Conservation (phyloP, 202 grass and related monocot genomes). For the Hordeum pubiflorum region DNA sequence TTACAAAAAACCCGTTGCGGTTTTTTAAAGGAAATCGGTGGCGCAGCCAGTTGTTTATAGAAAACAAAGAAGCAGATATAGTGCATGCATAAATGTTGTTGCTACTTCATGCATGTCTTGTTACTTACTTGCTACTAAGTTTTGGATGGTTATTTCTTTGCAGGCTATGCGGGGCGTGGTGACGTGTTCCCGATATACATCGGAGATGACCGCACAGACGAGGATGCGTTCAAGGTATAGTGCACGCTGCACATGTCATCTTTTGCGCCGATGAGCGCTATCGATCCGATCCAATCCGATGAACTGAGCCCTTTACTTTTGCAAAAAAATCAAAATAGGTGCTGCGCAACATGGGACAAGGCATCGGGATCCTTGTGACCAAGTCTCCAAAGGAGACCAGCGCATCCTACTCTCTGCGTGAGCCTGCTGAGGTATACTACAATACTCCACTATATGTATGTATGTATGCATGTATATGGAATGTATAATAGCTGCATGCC, state of each 20-base stretch:
- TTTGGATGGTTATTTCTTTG: neutral
- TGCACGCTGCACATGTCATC: neutral
- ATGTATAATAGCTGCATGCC: neutral
- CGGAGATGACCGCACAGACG: slow-evolving; percentile 60
- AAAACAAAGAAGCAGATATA: neutral
- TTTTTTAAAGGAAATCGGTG: no score
- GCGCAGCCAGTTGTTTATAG: no score
- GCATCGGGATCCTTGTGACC: slow-evolving; percentile 61
- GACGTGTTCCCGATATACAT: slow-evolving; percentile 61
- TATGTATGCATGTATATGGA: neutral
- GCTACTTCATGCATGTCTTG: neutral
- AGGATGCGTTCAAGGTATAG: slow-evolving; percentile 57
- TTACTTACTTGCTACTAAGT: neutral
- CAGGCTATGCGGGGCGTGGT: slow-evolving; percentile 31
- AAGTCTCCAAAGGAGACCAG: slow-evolving; percentile 53
- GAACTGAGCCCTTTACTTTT: slow-evolving; percentile 5
- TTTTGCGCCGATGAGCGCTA: neutral
- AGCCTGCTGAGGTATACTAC: slow-evolving; percentile 46
- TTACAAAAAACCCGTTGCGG: no score
- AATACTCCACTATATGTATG: neutral
- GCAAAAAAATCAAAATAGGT: slow-evolving; percentile 29
- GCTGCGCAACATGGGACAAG: slow-evolving; percentile 40
- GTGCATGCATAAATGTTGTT: neutral
- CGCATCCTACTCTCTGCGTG: slow-evolving; percentile 47
- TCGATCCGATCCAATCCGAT: neutral